phyloP scores from a whole-genome alignment of 495 filamentous ascomycete species.

The Acidiella bohemica region DNA sequence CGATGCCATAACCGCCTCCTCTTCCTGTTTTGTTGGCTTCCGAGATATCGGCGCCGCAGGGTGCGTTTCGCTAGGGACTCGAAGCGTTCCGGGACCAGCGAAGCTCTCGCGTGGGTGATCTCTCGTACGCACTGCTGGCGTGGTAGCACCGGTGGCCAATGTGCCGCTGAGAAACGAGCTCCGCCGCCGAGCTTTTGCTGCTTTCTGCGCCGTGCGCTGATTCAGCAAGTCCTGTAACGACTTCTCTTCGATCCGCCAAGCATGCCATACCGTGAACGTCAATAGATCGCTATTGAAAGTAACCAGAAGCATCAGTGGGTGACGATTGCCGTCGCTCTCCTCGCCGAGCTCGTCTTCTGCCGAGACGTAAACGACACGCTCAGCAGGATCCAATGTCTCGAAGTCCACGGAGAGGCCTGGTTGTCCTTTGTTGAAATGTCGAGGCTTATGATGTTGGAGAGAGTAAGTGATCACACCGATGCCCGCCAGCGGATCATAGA shows the following conservation, averaged over 20 bases:
- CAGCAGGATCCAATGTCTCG: conserved; percentile 49
- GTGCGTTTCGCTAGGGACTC: conserved; percentile 5
- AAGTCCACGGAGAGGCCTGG: conserved; percentile 12
- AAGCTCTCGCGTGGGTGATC: conserved; percentile 44
- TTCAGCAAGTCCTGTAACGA: conserved; percentile 38
- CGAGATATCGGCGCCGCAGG: conserved; percentile 3
- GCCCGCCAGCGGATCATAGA: conserved; percentile 78
- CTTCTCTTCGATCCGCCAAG: conserved; percentile 50
- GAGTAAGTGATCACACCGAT: conserved; percentile 61
- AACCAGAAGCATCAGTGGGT: conserved; percentile 59
- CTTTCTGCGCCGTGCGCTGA: conserved; percentile 37
- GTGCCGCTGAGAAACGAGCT: conserved; percentile 69
- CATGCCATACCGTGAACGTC: conserved; percentile 66
- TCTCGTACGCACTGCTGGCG: conserved; percentile 46
- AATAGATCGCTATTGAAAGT: conserved; percentile 62
- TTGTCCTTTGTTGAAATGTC: conserved; percentile 8
- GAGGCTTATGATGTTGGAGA: conserved; percentile 10
- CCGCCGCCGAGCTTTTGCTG: conserved; percentile 52
- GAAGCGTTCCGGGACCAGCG: conserved; percentile 29
- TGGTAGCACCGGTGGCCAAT: conserved; percentile 63
- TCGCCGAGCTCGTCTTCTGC: conserved; percentile 38
- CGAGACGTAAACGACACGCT: conserved; percentile 73
- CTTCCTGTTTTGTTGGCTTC: conserved; percentile 21
- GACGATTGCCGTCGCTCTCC: conserved; percentile 15
- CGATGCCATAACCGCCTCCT: conserved; percentile 49